phyloP scores from a whole-genome alignment of 179 eudicot genomes.

The Drosera spatulata region DNA sequence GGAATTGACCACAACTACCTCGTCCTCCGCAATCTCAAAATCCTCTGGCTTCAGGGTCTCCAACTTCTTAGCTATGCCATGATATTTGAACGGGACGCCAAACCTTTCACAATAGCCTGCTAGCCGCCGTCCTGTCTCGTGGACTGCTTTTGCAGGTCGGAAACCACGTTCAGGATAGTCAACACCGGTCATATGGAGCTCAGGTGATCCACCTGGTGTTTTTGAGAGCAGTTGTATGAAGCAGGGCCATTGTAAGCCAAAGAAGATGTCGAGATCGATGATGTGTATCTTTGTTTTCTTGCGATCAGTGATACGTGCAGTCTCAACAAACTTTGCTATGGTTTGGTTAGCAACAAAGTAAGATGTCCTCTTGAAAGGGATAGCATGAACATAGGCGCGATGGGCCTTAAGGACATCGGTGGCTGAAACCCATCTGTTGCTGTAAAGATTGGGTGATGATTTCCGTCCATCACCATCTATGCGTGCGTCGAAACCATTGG shows the following conservation, averaged over 20 bases:
- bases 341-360: constrained; percentile 24
- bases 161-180: constrained; percentile 49
- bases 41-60: constrained; percentile 40
- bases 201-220: constrained; percentile 37
- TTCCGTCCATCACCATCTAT: constrained; percentile 44
- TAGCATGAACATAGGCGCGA: constrained; percentile 24
- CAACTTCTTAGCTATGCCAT: constrained; percentile 49
- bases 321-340: constrained; percentile 19
- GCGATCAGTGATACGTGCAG: constrained; percentile 5
- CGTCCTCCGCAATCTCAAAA: constrained; percentile 24
- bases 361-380: constrained; percentile 45
- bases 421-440: constrained; percentile 17
- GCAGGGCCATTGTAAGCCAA: constrained; percentile 67
- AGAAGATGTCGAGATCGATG: constrained; percentile 51
- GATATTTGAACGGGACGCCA: constrained; percentile 39
- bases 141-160: constrained; percentile 44
- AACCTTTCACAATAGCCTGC: constrained; percentile 44
- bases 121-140: constrained; percentile 50
- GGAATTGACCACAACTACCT: constrained; percentile 41
- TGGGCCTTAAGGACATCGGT: constrained; percentile 41
- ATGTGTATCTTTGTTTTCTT: constrained; percentile 27
- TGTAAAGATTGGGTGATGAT: constrained; percentile 17
- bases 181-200: constrained; percentile 49
- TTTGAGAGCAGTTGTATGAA: constrained; percentile 36
- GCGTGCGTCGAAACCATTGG: constrained; percentile 48